Evolutionary conservation across 225 moss, liverwort and hornwort species (phyloP), one percentile per base, ranked within the genome.

Genomic region (Physcomitrellopsis africana): DNA sequence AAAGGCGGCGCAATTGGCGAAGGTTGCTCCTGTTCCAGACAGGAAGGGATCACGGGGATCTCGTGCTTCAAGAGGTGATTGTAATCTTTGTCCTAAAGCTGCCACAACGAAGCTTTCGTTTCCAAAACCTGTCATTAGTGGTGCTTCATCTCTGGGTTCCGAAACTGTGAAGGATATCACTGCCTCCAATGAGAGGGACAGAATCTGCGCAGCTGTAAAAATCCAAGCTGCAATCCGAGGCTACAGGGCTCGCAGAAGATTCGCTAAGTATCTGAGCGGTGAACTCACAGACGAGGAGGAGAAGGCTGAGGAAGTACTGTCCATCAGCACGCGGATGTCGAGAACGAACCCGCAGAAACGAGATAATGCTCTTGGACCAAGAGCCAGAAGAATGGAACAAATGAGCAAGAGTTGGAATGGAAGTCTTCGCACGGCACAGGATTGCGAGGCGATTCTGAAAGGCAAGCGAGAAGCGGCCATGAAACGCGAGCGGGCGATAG

Each of bases 341-440:
- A 79, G 76, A 73, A 76, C 81, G 8, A 79, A 79, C 37, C 75
- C 80, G 10, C 76, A 61, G 47, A 68, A 46, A 16, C 76, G 65
- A 14, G 75, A 13, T 48, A 74, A 53, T 23, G 74, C 51, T 51
- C 72, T 67, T 51, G 72, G 59, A 65, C 52, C 67, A 14, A 72
- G 72, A 52, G 72, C 43, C 9, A 72, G 79, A 37, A 4, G 32
- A 48, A 81, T 72, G 68, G 65, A 71, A 46, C 75, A 67, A 37
- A 78, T 79, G 57, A 75, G 79, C 72, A 85, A 79, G 76, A 79
- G 79, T 72, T 85, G 81, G 85, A 85, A 85, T 60, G 85, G 81
- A 14, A 85, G 81, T 19, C 46, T 85, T 27, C 81, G 79, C 58
- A 85, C 85, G 15, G 81, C 81, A 41, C 85, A 85, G 37, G 85